phyloP scores from a whole-genome alignment of 768 basidiomycete species.

The Mycena crocata region DNA sequence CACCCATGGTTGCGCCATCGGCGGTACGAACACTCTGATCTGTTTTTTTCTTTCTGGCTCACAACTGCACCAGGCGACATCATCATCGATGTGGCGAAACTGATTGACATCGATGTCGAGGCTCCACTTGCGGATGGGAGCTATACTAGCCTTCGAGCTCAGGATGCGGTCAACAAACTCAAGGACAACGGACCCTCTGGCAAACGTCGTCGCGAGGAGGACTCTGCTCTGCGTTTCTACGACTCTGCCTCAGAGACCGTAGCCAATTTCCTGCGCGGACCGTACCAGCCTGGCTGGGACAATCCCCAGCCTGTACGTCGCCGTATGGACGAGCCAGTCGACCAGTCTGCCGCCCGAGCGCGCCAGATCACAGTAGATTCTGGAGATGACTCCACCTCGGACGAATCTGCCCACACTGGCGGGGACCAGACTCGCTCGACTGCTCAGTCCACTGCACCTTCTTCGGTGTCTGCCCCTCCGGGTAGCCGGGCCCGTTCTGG shows the following conservation, averaged over 20 bases:
- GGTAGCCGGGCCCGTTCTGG: slow-evolving; percentile 27
- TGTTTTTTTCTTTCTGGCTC: slow-evolving; percentile 40
- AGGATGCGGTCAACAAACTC: slow-evolving; percentile 52
- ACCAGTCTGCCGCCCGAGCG: slow-evolving; percentile 6
- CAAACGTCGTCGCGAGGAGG: slow-evolving; percentile 71
- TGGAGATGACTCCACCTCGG: slow-evolving; percentile 8
- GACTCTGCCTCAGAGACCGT: slow-evolving; percentile 67
- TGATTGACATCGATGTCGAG: slow-evolving; percentile 78
- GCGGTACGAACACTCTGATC: slow-evolving; percentile 87
- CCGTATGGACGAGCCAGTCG: slow-evolving; percentile 43
- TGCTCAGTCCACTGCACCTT: slow-evolving; percentile 43
- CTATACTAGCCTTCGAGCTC: slow-evolving; percentile 72
- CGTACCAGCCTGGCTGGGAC: slow-evolving; percentile 39
- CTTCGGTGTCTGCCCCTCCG: slow-evolving; percentile 19
- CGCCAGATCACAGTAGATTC: slow-evolving; percentile 13
- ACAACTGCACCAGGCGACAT: slow-evolving; percentile 66
- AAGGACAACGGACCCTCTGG: slow-evolving; percentile 39
- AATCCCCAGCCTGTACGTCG: slow-evolving; percentile 48
- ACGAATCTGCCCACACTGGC: slow-evolving; percentile 4
- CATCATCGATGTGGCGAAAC: slow-evolving; percentile 80
- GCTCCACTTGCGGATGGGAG: slow-evolving; percentile 62
- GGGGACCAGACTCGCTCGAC: not conserved
- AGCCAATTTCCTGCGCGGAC: slow-evolving; percentile 60
- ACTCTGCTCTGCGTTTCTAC: slow-evolving; percentile 62
- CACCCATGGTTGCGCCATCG: slow-evolving; percentile 89